Conservation (phyloP, 2,329 filamentous ascomycete genomes). For the Cladosporium sp. region DNA sequence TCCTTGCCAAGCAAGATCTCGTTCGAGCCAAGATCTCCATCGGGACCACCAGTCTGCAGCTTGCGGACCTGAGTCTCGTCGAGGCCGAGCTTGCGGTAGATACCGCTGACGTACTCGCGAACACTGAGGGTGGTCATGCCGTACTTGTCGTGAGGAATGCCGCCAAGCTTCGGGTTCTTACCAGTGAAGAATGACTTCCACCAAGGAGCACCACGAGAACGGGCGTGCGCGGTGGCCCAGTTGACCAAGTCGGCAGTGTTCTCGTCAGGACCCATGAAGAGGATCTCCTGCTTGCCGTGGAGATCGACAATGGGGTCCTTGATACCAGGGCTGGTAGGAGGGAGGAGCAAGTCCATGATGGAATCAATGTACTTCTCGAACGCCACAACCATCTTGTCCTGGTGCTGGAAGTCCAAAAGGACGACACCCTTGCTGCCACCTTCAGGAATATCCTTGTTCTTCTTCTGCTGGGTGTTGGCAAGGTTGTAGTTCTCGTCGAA, state of each 20-base stretch:
- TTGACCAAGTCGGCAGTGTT: conserved; percentile 96
- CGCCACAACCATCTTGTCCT: conserved; percentile 85
- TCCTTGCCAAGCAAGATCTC: conserved; percentile 95
- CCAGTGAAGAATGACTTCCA: conserved; percentile 99
- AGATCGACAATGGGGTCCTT: conserved; percentile 98
- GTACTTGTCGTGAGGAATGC: conserved; percentile 92
- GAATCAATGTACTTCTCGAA: conserved; percentile 99
- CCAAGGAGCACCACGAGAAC: conserved; percentile 83
- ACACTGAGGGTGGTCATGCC: conserved; percentile 98
- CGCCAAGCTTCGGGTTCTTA: conserved; percentile 81
- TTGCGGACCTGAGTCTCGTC: conserved; percentile 82
- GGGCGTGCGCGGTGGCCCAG: conserved; percentile 97
- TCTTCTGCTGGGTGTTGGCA: conserved; percentile 96
- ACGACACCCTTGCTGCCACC: conserved; percentile 98
- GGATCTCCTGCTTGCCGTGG: conserved; percentile 89
- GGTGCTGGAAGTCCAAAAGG: conserved; percentile 85
- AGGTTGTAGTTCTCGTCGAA: conserved; percentile 99
- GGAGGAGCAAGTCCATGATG: conserved; percentile 89
- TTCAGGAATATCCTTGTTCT: conserved; percentile 99
- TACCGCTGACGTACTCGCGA: conserved; percentile 90
- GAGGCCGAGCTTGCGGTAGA: conserved; percentile 92
- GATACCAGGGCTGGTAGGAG: conserved; percentile 87
- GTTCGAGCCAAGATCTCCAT: conserved; percentile 94
- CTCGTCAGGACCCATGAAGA: conserved; percentile 98
- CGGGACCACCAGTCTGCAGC: conserved; percentile 95